Conservation (phyloP, 108 stramenopile species). For the Nannochloropsis oceanica region DNA sequence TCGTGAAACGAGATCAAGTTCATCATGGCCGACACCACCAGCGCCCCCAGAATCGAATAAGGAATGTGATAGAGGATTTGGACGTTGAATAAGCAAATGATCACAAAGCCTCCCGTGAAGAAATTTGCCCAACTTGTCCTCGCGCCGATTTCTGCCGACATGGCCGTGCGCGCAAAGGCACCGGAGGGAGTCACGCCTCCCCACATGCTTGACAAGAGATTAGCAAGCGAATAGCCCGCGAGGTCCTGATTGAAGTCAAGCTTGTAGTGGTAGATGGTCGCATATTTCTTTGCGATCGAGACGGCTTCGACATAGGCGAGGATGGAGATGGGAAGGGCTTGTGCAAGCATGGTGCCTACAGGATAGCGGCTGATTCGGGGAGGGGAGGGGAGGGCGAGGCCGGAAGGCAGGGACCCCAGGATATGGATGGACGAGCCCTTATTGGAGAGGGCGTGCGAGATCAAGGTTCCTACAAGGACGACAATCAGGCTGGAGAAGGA, state of each 20-base stretch:
- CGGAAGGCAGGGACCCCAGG: neutral
- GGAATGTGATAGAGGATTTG: neutral
- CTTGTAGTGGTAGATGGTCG: neutral
- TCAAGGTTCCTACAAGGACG: neutral
- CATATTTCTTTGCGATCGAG: neutral
- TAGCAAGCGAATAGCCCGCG: neutral
- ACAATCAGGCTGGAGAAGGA: neutral
- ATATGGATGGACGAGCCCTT: neutral
- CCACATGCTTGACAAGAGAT: neutral
- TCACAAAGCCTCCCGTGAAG: neutral
- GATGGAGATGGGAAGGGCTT: neutral
- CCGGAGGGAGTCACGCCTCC: neutral
- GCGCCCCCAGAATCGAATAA: neutral
- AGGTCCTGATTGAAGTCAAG: neutral
- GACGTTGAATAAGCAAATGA: neutral
- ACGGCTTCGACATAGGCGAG: neutral
- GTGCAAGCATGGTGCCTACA: neutral
- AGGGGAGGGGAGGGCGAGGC: neutral
- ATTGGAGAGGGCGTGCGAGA: neutral
- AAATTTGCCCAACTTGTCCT: neutral
- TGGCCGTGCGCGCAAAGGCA: neutral
- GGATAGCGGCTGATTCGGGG: neutral
- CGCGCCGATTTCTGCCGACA: neutral
- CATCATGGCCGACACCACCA: neutral
- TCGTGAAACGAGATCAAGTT: neutral